Evolutionary conservation across 371 early-diverging fungal species (phyloP), one percentile per base, ranked within the genome.

Genomic region (Apophysomyces trapeziformis): DNA sequence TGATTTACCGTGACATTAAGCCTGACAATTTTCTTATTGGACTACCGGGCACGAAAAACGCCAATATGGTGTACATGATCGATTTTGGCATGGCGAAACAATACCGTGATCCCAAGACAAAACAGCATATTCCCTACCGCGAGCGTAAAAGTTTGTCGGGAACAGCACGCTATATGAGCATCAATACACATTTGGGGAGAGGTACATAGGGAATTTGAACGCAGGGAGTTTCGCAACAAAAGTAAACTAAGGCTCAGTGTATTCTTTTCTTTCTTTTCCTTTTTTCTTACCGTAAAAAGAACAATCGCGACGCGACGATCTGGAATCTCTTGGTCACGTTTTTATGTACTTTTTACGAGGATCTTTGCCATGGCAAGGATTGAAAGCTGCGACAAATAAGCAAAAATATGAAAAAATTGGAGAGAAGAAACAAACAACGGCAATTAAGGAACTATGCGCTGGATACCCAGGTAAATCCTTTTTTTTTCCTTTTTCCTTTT

Each of bases 1-100:
- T 96, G 65, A 92, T 99, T 47, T 99, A 99, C 78, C 89, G 99
- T 59, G 99, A 99, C 77, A 97, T 99, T 72, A 99, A 99, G 75
- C 99, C 99, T 16, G 99, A 99, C 79, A 99, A 99, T 85, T 99
- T 99, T 76, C 77, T 95, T 21, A 88, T 94, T 59, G 94, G 95
- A 38, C 79, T 90, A 9, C 84, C 91, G 5, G 69, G 82, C 58
- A 80, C 82, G 21, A 80, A 85, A 35, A 68, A 80, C 38, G 78
- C 79, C 9, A 78, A 79, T 61, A 73, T 71, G 36, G 73, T 90
- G 36, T 89, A 87, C 68, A 89, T 92, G 76, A 84, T 96, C 62
- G 97, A 96, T 73, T 93, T 95, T 80, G 97, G 97, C 58, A 93
- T 96, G 90, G 92, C 93, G 18, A 96, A 96, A 71, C 89, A 91